phyloP scores from a whole-genome alignment of 208 protist genomes.

The Strigomonas culicis region DNA sequence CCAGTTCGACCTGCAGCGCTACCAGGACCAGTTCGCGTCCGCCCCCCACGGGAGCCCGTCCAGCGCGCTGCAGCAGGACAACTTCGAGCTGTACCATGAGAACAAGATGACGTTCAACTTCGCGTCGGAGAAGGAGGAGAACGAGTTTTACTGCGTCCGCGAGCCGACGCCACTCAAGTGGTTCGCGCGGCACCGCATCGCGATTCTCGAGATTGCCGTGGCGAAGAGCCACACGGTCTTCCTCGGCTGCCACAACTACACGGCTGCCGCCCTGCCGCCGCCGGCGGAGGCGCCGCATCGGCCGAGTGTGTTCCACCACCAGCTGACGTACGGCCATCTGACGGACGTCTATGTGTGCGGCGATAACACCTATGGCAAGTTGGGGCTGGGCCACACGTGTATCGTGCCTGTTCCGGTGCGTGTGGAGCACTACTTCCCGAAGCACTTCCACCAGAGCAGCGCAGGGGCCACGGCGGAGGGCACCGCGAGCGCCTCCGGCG shows the following conservation, averaged over 20 bases:
- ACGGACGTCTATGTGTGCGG: constrained; percentile 75
- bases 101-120: constrained; percentile 56
- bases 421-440: neutral
- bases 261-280: too few relatives aligned
- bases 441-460: neutral
- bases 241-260: constrained; percentile 40
- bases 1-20: too few relatives aligned
- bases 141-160: too few relatives aligned
- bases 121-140: constrained; percentile 38
- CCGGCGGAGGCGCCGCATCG: too few relatives aligned
- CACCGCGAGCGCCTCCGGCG: constrained; percentile 1
- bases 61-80: too few relatives aligned
- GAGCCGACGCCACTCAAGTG: constrained; percentile 51
- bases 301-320: too few relatives aligned
- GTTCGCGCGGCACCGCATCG: constrained; percentile 69
- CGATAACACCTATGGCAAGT: constrained; percentile 67
- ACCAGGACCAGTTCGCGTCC: too few relatives aligned
- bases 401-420: constrained; percentile 37
- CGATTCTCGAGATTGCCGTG: constrained; percentile 58
- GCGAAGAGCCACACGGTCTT: constrained; percentile 59
- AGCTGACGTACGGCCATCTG: too few relatives aligned
- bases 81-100: too few relatives aligned
- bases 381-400: constrained; percentile 48
- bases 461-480: constrained; percentile 22
- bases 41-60: too few relatives aligned